Evolutionary conservation across 148 eudicot species (phyloP).

Genomic region (Diospyros lotus): DNA sequence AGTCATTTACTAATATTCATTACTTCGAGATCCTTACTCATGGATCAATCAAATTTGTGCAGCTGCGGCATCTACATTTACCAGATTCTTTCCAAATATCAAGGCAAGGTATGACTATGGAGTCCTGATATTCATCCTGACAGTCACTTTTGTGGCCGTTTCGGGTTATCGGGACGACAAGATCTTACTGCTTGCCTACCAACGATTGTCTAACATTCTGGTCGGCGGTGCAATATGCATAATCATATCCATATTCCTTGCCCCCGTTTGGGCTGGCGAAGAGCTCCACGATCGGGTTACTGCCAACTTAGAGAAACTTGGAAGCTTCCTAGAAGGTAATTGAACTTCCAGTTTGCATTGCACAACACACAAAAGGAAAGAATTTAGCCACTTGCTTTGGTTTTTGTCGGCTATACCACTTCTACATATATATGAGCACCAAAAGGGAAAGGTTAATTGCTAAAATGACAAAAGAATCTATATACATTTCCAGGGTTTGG

Average conservation of each 20-base stretch:
- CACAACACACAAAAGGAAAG: neutral
- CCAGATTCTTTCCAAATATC: conserved; percentile 33
- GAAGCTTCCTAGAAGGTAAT: conserved; percentile 46
- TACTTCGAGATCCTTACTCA: no score
- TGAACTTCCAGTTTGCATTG: no score
- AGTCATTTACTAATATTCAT: no score
- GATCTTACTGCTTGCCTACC: conserved; percentile 33
- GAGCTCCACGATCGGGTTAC: conserved; percentile 43
- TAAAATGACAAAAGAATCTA: neutral
- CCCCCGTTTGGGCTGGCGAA: conserved; percentile 58
- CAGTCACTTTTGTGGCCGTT: conserved; percentile 38
- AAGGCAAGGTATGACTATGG: conserved; percentile 48
- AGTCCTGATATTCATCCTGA: conserved; percentile 40
- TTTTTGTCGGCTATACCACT: no score
- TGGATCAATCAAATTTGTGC: conserved; percentile 7
- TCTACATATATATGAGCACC: no score
- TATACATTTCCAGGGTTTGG: conserved; percentile 31
- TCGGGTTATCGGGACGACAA: conserved; percentile 34
- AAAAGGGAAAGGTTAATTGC: no score
- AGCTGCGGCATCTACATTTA: conserved; percentile 41
- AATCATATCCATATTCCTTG: conserved; percentile 29
- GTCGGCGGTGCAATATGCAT: conserved; percentile 37
- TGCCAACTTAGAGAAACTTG: conserved; percentile 33
- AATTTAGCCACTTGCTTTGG: neutral
- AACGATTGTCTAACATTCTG: conserved; percentile 30